A percentile compares a stretch with the other conserved stretches of the same genome.
Evolutionary conservation across 2,329 filamentous ascomycete species (phyloP).

Genomic region (Sclerotinia sclerotiorum): DNA sequence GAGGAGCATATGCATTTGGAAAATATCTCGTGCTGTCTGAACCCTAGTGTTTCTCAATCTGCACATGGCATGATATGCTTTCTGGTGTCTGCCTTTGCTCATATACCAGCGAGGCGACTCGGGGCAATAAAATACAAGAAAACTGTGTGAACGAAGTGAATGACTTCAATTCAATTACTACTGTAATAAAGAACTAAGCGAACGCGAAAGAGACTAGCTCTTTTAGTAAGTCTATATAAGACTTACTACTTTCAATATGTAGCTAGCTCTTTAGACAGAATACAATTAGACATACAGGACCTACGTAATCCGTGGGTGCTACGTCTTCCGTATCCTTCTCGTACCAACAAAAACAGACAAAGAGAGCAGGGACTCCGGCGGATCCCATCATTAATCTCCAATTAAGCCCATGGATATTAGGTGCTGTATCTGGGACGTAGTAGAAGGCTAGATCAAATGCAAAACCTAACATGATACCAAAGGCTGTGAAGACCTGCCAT

Average conservation of each 20-base stretch:
- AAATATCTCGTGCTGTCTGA: conserved; percentile 56
- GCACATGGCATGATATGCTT: conserved; percentile 51
- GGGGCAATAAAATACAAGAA: conserved; percentile 45
- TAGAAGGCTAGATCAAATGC: conserved; percentile 62
- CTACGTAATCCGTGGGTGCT: no score
- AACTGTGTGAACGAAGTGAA: no score
- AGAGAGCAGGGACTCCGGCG: conserved; percentile 60
- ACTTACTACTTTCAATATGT: no score
- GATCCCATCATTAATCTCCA: conserved; percentile 69
- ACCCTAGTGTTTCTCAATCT: conserved; percentile 51
- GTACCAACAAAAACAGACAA: no score
- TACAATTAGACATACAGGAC: no score
- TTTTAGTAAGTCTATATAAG: no score
- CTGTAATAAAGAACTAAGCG: no score
- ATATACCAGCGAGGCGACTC: conserved; percentile 55
- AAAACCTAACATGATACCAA: conserved; percentile 59
- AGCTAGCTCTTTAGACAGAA: no score
- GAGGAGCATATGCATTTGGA: conserved; percentile 58
- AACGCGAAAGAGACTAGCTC: no score
- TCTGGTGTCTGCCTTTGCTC: conserved; percentile 47
- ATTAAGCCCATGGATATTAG: conserved; percentile 54
- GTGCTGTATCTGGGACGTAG: conserved; percentile 49
- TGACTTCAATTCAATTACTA: no score
- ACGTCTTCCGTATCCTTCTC: no score
- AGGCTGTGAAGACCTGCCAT: conserved; percentile 56